Evolutionary conservation across 1,284 basidiomycete genomes (phyloP).

Genomic region (Tetrapyrgos nigripes): DNA sequence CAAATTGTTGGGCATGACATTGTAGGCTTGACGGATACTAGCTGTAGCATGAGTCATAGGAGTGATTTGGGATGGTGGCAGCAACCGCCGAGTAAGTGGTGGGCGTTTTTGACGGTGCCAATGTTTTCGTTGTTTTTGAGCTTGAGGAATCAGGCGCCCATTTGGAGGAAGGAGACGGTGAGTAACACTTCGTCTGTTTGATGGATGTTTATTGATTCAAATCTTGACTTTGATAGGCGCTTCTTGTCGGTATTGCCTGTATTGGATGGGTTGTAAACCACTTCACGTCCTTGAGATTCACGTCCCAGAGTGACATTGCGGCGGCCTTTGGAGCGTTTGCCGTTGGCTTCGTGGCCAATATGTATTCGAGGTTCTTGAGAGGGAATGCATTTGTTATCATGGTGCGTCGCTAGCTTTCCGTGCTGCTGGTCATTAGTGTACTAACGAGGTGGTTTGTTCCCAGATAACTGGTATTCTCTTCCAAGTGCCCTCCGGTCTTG

Average conservation of each 20-base stretch:
- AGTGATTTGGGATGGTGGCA: constrained; percentile 64
- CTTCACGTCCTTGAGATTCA: constrained; percentile 71
- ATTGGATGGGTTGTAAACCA: constrained; percentile 85
- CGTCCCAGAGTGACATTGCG: constrained; percentile 75
- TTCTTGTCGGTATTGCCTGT: constrained; percentile 72
- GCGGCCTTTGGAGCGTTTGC: constrained; percentile 82
- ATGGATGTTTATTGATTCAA: neutral
- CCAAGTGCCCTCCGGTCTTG: constrained; percentile 89
- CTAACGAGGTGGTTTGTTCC: neutral
- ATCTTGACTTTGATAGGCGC: constrained; percentile 44
- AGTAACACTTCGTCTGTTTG: constrained; percentile 22
- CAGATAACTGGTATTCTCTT: constrained; percentile 85
- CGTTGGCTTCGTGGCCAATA: constrained; percentile 84
- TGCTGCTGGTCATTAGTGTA: neutral
- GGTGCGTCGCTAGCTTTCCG: constrained; percentile 43
- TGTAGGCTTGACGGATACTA: constrained; percentile 64
- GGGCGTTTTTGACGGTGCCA: constrained; percentile 85
- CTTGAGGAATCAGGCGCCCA: constrained; percentile 79
- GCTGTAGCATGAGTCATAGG: constrained; percentile 60
- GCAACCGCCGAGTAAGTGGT: constrained; percentile 57
- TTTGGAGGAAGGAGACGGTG: constrained; percentile 75
- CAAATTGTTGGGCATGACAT: constrained; percentile 55
- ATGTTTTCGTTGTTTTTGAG: constrained; percentile 79
- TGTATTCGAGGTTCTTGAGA: constrained; percentile 83
- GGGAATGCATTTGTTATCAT: constrained; percentile 83